A percentile compares a stretch with the other conserved stretches of the same genome.
Evolutionary conservation across 352 stramenopile species (phyloP).

Genomic region (Pythium folliculosum): DNA sequence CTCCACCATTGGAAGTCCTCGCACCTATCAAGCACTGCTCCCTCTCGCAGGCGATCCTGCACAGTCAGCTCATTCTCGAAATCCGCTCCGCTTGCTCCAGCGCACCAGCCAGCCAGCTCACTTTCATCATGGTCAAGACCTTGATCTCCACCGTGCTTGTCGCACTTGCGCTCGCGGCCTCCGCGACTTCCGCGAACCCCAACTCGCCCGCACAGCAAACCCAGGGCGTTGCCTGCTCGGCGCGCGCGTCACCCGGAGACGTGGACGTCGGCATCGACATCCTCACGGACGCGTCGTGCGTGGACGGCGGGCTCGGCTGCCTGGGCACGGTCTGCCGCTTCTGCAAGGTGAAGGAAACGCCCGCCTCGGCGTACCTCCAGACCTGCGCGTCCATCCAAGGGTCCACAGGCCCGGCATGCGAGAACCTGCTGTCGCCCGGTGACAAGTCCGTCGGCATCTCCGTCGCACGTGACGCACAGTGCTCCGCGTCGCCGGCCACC

Average conservation of each 20-base stretch:
- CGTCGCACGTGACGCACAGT: neutral
- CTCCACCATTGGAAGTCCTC: too few relatives aligned
- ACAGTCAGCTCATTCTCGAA: too few relatives aligned
- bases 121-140: too few relatives aligned
- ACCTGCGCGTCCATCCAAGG: slow-evolving; percentile 4
- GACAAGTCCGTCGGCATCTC: neutral
- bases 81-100: too few relatives aligned
- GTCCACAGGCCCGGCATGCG: neutral
- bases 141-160: neutral
- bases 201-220: neutral
- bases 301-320: slow-evolving; percentile 6
- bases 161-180: neutral
- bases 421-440: neutral
- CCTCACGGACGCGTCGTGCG: neutral
- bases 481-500: neutral
- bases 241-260: neutral
- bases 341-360: slow-evolving; percentile 32
- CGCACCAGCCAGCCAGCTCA: too few relatives aligned
- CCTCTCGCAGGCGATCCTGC: too few relatives aligned
- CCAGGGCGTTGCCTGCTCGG: neutral
- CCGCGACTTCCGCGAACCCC: neutral
- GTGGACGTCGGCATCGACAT: slow-evolving; percentile 9
- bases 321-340: slow-evolving; percentile 30
- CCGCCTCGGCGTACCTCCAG: slow-evolving; percentile 10
- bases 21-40: too few relatives aligned